Conservation (phyloP, 1,284 basidiomycete species). For the Cryptococcus depauperatus region DNA sequence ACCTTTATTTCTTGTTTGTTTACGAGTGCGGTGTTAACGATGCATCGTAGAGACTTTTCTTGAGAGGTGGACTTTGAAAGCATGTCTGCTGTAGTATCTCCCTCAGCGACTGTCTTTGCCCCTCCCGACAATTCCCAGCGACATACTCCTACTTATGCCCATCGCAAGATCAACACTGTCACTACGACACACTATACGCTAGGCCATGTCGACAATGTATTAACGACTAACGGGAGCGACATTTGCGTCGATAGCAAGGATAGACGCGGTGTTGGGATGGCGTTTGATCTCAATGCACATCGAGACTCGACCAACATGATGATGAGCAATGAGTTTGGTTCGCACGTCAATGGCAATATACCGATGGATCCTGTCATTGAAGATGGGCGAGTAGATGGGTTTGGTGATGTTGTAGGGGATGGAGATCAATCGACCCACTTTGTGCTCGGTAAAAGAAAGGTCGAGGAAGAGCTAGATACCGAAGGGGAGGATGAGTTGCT, state of each 20-base stretch:
- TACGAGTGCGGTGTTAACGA: no score
- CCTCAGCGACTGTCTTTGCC: background rate
- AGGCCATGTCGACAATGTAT: background rate
- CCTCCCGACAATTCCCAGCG: background rate
- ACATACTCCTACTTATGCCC: background rate
- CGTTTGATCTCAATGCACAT: background rate
- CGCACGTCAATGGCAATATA: background rate
- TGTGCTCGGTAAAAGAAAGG: slow-evolving; percentile 12
- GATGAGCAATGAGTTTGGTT: background rate
- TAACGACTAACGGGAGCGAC: background rate
- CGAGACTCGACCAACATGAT: background rate
- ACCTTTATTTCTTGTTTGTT: background rate
- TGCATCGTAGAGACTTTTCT: no score
- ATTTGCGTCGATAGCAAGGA: background rate
- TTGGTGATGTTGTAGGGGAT: slow-evolving; percentile 7
- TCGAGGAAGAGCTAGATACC: slow-evolving; percentile 5
- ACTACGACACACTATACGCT: no score
- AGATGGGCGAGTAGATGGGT: background rate
- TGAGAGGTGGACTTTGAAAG: no score
- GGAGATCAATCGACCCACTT: slow-evolving; percentile 9
- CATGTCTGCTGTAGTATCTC: background rate
- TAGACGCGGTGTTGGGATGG: background rate
- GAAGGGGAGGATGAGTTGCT: slow-evolving; percentile 1
- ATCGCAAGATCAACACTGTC: background rate
- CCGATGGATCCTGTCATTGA: background rate